These are phyloP conservation scores for Aspergillus alliaceus DNA, from an alignment of 2,329 filamentous ascomycete genomes.

Conservation along the genomic window DNA sequence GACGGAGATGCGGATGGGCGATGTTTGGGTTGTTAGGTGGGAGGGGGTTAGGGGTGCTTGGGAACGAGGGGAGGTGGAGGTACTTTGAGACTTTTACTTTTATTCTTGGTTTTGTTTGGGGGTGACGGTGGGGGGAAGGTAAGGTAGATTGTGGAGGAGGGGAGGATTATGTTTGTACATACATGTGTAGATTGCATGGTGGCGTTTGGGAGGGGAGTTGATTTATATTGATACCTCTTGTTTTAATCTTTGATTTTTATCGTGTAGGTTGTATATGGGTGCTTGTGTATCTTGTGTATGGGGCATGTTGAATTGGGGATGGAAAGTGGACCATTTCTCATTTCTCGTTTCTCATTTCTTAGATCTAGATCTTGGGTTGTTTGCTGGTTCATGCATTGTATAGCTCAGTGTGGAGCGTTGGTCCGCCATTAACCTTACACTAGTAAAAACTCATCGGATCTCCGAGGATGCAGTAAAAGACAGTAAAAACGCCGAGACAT, in stretches of 20 bases:
- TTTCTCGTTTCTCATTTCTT: not conserved
- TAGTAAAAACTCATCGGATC: not conserved
- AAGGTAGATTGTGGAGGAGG: no score
- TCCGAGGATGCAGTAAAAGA: not conserved
- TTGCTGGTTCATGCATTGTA: not conserved
- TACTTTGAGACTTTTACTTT: conserved; percentile 33
- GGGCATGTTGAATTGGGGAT: not conserved
- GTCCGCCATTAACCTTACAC: not conserved
- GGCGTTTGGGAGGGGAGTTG: not conserved
- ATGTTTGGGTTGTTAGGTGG: conserved; percentile 70
- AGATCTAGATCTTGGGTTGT: no score
- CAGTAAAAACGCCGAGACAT: not conserved
- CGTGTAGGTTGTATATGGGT: not conserved
- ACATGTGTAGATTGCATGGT: not conserved
- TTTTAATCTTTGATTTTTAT: not conserved
- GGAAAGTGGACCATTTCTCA: not conserved
- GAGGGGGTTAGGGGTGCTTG: conserved; percentile 66
- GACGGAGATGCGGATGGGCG: conserved; percentile 52
- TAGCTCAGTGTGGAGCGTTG: not conserved
- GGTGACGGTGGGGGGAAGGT: no score
- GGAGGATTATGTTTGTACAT: not conserved
- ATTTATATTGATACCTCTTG: conserved; percentile 5
- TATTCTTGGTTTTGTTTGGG: not conserved
- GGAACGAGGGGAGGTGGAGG: conserved; percentile 44
- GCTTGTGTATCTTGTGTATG: not conserved